These are phyloP conservation scores for Globisporangium alternatum DNA, from an alignment of 352 stramenopile genomes.

Conservation along the genomic window DNA sequence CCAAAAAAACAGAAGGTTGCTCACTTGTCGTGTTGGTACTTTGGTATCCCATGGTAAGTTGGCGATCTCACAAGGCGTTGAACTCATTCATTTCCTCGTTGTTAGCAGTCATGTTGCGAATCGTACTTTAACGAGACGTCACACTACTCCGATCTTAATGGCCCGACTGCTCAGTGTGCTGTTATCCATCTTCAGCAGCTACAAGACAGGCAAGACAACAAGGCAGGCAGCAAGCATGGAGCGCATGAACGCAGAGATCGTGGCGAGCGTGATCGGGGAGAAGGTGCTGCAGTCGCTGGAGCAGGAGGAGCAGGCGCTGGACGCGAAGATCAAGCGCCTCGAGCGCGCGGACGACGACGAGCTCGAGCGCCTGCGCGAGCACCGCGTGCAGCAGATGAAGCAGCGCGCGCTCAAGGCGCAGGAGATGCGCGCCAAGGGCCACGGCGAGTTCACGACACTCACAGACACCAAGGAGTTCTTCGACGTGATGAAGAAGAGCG, in stretches of 20 bases:
- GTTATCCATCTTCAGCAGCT: background rate
- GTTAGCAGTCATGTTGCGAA: background rate
- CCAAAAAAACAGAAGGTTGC: no score
- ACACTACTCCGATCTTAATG: conserved; percentile 6
- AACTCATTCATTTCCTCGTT: background rate
- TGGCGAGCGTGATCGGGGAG: conserved; percentile 80
- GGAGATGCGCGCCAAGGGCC: conserved; percentile 71
- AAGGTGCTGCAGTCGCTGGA: conserved; percentile 87
- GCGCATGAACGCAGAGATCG: conserved; percentile 65
- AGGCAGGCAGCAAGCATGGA: conserved; percentile 31
- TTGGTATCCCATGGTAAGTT: no score
- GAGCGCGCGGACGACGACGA: conserved; percentile 88
- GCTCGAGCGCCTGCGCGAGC: conserved; percentile 84
- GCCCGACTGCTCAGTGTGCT: background rate
- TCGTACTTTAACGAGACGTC: background rate
- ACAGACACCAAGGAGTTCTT: conserved; percentile 95
- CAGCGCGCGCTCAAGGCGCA: conserved; percentile 62
- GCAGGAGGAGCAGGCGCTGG: conserved; percentile 79
- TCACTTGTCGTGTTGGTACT: no score
- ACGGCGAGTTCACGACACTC: conserved; percentile 89
- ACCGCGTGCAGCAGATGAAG: conserved; percentile 75
- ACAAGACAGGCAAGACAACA: background rate
- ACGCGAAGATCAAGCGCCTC: conserved; percentile 82
- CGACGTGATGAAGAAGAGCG: conserved; percentile 89
- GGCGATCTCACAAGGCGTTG: no score